phyloP scores from a whole-genome alignment of 1,284 basidiomycete genomes.

The Cryptococcus wingfieldii region DNA sequence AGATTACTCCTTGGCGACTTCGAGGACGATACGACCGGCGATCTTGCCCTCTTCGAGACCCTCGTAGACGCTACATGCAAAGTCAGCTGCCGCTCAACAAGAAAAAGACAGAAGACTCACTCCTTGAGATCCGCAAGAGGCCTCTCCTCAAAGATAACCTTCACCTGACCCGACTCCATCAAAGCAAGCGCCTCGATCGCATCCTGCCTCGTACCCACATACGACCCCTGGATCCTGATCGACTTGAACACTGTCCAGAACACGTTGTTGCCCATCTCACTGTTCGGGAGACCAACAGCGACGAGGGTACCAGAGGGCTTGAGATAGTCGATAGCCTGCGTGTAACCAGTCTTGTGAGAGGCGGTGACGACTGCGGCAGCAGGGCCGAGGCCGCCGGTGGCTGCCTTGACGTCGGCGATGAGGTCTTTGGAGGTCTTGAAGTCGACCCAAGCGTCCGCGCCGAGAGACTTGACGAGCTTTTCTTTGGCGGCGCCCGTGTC shows the following conservation, averaged over 20 bases:
- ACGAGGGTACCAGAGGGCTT: slow-evolving; percentile 62
- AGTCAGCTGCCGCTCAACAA: not conserved
- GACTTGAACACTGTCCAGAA: slow-evolving; percentile 70
- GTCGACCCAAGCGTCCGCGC: slow-evolving; percentile 75
- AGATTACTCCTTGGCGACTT: slow-evolving; percentile 14
- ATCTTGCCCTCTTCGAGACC: slow-evolving; percentile 19
- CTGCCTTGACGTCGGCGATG: slow-evolving; percentile 51
- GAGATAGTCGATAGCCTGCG: slow-evolving; percentile 66
- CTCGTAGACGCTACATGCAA: slow-evolving; percentile 13
- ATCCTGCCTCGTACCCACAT: slow-evolving; percentile 70
- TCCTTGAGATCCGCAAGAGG: slow-evolving; percentile 8
- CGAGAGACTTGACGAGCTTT: slow-evolving; percentile 62
- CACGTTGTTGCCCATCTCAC: slow-evolving; percentile 59
- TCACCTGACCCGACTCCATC: slow-evolving; percentile 63
- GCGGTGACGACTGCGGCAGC: slow-evolving; percentile 67
- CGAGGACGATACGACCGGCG: slow-evolving; percentile 18
- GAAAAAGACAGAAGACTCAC: slow-evolving; percentile 4
- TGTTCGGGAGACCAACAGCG: slow-evolving; percentile 66
- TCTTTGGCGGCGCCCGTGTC: slow-evolving; percentile 71
- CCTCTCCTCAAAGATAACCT: slow-evolving; percentile 52
- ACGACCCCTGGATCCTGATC: slow-evolving; percentile 66
- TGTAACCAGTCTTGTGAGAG: slow-evolving; percentile 56
- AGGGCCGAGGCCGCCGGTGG: slow-evolving; percentile 64
- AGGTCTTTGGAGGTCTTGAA: slow-evolving; percentile 53
- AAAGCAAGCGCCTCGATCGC: slow-evolving; percentile 66